These are phyloP conservation scores for Aechmea fasciata DNA, from an alignment of 176 grass and related monocot genomes.

Conservation along the genomic window DNA sequence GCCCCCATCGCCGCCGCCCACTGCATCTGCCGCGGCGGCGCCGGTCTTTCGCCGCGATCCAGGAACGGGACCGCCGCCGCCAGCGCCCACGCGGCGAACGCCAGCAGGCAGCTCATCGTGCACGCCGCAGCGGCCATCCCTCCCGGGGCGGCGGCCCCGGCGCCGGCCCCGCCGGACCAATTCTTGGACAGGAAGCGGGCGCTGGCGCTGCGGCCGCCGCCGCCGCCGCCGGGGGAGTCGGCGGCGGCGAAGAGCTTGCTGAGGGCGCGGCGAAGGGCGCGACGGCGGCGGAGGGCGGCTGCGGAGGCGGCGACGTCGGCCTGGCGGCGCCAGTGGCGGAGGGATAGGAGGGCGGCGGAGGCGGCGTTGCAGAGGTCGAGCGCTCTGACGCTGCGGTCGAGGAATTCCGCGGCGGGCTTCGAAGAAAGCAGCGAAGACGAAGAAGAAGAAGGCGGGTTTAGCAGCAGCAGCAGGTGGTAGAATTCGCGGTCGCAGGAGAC, in stretches of 20 bases:
- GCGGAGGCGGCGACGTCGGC: slow-evolving; percentile 41
- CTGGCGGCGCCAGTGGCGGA: slow-evolving; percentile 53
- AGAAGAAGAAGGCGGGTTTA: slow-evolving; percentile 11
- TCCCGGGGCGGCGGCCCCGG: slow-evolving; percentile 12
- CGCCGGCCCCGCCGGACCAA: slow-evolving; percentile 42
- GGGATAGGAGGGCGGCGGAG: slow-evolving; percentile 56
- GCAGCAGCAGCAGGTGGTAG: slow-evolving; percentile 18
- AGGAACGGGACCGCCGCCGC: slow-evolving; percentile 61
- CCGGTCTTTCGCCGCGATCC: slow-evolving; percentile 24
- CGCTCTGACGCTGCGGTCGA: slow-evolving; percentile 64
- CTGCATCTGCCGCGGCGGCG: slow-evolving; percentile 47
- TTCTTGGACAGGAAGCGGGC: slow-evolving; percentile 28
- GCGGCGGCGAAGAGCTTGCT: slow-evolving; percentile 23
- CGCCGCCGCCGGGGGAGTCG: neutral
- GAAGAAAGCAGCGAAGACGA: slow-evolving; percentile 33
- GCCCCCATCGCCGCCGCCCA: slow-evolving; percentile 50
- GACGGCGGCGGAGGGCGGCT: slow-evolving; percentile 29
- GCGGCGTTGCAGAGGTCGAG: slow-evolving; percentile 79
- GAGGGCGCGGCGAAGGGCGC: slow-evolving; percentile 63
- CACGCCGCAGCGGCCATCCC: slow-evolving; percentile 55
- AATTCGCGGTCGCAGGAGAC: slow-evolving; percentile 54
- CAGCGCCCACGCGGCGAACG: slow-evolving; percentile 70
- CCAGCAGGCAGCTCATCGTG: slow-evolving; percentile 79
- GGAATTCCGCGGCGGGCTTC: slow-evolving; percentile 56
- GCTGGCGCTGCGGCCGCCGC: neutral